Conservation (phyloP, 768 basidiomycete species). For the Saitozyma podzolica region DNA sequence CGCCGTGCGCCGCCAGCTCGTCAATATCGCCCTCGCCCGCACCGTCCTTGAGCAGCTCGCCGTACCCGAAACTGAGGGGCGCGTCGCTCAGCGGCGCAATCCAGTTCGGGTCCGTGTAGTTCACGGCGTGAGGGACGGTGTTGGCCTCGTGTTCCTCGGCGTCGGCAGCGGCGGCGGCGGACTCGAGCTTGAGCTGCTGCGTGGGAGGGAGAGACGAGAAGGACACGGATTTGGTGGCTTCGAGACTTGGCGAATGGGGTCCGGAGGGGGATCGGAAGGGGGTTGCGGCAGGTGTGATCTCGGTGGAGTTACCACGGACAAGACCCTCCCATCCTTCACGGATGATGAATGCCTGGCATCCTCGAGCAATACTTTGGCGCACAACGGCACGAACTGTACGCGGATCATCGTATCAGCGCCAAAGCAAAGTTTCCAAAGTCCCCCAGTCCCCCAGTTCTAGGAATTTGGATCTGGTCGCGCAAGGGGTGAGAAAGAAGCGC, state of each 20-base stretch:
- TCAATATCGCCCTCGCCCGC: constrained; percentile 62
- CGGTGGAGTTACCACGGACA: constrained; percentile 78
- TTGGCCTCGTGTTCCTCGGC: constrained; percentile 6
- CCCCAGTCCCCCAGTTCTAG: neutral
- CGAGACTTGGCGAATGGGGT: constrained; percentile 22
- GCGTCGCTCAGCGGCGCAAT: constrained; percentile 42
- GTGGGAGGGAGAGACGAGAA: constrained; percentile 48
- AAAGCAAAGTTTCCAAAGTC: no score
- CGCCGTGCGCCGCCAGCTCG: constrained; percentile 30
- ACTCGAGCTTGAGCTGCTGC: constrained; percentile 38
- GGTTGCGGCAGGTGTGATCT: constrained; percentile 34
- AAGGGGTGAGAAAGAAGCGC: neutral
- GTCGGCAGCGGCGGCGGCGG: constrained; percentile 8
- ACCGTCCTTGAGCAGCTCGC: constrained; percentile 60
- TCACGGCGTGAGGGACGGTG: constrained; percentile 14
- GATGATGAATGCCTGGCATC: constrained; percentile 92
- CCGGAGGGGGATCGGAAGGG: constrained; percentile 42
- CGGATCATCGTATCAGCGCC: neutral
- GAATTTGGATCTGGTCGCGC: neutral
- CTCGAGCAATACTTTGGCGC: constrained; percentile 87
- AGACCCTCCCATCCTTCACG: constrained; percentile 98
- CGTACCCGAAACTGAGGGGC: constrained; percentile 52
- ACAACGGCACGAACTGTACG: constrained; percentile 78
- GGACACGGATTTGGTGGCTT: constrained; percentile 39
- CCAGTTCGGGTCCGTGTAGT: constrained; percentile 26